Percentiles rank a stretch among this genome's conserved stretches.
These are phyloP conservation scores for Laburnicola sp. DNA, from an alignment of 2,329 filamentous ascomycete species.

Conservation along the genomic window DNA sequence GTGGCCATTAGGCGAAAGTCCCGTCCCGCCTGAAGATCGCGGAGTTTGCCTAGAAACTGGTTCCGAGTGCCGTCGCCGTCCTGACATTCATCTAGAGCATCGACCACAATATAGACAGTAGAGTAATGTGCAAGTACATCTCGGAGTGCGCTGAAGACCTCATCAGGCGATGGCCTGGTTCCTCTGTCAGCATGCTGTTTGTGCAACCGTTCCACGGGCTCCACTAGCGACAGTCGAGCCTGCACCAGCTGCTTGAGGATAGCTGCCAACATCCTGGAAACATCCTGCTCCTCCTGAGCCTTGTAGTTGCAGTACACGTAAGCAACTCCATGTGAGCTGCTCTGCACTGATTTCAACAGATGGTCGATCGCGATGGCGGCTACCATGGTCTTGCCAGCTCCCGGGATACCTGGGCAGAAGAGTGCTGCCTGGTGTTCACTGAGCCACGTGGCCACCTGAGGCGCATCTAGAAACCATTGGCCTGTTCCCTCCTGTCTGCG, in stretches of 20 bases:
- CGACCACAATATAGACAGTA: conserved; percentile 1
- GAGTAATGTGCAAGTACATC: too few relatives aligned
- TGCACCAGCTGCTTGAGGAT: conserved; percentile 2
- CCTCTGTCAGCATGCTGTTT: conserved; percentile 17
- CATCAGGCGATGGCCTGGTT: not conserved
- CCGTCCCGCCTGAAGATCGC: too few relatives aligned
- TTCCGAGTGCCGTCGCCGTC: not conserved
- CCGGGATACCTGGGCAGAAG: too few relatives aligned
- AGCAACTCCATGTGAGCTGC: conserved; percentile 42
- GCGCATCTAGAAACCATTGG: too few relatives aligned
- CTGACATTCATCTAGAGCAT: conserved; percentile 7
- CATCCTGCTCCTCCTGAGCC: too few relatives aligned
- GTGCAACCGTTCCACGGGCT: conserved; percentile 5
- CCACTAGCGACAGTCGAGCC: not conserved
- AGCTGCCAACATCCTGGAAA: not conserved
- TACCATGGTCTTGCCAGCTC: conserved; percentile 54
- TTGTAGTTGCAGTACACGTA: too few relatives aligned
- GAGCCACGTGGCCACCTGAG: too few relatives aligned
- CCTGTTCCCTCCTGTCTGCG: too few relatives aligned
- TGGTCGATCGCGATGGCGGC: conserved; percentile 48
- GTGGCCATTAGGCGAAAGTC: conserved; percentile 1
- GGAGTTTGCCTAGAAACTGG: conserved; percentile 3
- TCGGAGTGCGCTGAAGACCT: not conserved
- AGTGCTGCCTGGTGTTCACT: too few relatives aligned
- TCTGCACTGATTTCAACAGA: conserved; percentile 28